phyloP scores from a whole-genome alignment of 371 early-diverging fungal species.

The Rhizopus stolonifer region DNA sequence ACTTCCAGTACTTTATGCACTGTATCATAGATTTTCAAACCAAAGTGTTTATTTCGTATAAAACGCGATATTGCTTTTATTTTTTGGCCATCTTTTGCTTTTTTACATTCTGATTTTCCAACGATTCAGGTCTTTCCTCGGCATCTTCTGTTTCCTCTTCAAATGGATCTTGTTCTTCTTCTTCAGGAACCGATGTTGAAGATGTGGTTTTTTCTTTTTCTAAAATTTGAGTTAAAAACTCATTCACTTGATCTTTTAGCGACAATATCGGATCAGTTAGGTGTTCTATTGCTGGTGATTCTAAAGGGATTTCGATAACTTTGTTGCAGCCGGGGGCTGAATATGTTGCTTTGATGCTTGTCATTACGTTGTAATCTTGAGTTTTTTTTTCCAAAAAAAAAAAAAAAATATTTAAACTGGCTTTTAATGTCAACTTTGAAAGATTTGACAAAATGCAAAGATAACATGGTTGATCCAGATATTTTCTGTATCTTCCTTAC shows the following conservation, averaged over 20 bases:
- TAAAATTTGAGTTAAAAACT: slow-evolving; percentile 12
- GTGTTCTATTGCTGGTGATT: not conserved
- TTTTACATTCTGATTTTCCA: slow-evolving; percentile 12
- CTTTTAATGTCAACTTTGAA: too few species aligned
- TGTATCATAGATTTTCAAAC: too few species aligned
- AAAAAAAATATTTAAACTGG: not conserved
- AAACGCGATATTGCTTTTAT: not conserved
- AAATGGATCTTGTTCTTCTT: slow-evolving; percentile 9
- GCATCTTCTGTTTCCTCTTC: slow-evolving; percentile 11
- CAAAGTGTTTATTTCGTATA: too few species aligned
- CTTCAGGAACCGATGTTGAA: slow-evolving; percentile 3
- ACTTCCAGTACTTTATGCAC: too few species aligned
- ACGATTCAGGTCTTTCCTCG: slow-evolving; percentile 10
- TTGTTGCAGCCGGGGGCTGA: not conserved
- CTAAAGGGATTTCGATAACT: slow-evolving; percentile 3
- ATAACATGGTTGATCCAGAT: too few species aligned
- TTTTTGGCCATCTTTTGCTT: slow-evolving; percentile 4
- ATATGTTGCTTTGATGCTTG: slow-evolving; percentile 15
- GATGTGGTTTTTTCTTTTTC: slow-evolving; percentile 15
- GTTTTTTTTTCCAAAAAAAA: not conserved
- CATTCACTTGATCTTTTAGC: slow-evolving; percentile 14
- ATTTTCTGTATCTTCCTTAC: too few species aligned
- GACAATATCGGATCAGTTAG: slow-evolving; percentile 10
- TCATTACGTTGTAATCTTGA: slow-evolving; percentile 1
- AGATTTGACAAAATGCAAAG: too few species aligned